Conservation (phyloP, 192 early-diverging fungal genomes). For the Cetraspora pellucida region DNA sequence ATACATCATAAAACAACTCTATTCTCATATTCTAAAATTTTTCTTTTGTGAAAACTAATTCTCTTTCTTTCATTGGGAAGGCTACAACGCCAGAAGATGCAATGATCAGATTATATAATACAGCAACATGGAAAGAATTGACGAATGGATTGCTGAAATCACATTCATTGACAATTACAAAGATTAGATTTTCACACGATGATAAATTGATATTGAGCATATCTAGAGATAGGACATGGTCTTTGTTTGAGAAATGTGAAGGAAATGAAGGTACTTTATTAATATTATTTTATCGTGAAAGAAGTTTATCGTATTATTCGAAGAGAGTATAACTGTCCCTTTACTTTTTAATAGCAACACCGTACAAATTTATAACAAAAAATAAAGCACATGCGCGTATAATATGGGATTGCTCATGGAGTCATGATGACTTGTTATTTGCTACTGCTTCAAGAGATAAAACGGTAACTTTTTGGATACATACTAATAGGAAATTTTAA, state of each 20-base stretch:
- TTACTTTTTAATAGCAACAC: slow-evolving; percentile 35
- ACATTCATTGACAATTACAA: slow-evolving; percentile 86
- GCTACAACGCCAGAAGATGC: slow-evolving; percentile 75
- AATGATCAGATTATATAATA: slow-evolving; percentile 69
- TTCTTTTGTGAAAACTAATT: background rate
- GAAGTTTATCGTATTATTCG: background rate
- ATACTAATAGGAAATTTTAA: background rate
- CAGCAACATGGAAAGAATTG: slow-evolving; percentile 70
- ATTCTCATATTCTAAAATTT: background rate
- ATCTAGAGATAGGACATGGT: slow-evolving; percentile 89
- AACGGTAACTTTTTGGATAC: slow-evolving; percentile 49
- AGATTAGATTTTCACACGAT: slow-evolving; percentile 76
- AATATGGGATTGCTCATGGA: slow-evolving; percentile 90
- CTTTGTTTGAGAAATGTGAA: slow-evolving; percentile 67
- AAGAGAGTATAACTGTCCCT: too few species aligned
- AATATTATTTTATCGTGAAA: slow-evolving; percentile 31
- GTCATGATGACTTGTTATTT: slow-evolving; percentile 76
- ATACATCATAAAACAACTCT: background rate
- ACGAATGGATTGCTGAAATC: slow-evolving; percentile 51
- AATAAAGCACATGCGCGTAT: slow-evolving; percentile 89
- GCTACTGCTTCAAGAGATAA: slow-evolving; percentile 94
- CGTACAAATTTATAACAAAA: slow-evolving; percentile 61
- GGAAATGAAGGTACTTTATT: slow-evolving; percentile 29
- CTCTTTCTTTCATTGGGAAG: slow-evolving; percentile 35
- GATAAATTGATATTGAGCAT: slow-evolving; percentile 75